Evolutionary conservation across 495 filamentous ascomycete species (phyloP), one percentile per base, ranked within the genome.

Genomic region (Poronia punctata): DNA sequence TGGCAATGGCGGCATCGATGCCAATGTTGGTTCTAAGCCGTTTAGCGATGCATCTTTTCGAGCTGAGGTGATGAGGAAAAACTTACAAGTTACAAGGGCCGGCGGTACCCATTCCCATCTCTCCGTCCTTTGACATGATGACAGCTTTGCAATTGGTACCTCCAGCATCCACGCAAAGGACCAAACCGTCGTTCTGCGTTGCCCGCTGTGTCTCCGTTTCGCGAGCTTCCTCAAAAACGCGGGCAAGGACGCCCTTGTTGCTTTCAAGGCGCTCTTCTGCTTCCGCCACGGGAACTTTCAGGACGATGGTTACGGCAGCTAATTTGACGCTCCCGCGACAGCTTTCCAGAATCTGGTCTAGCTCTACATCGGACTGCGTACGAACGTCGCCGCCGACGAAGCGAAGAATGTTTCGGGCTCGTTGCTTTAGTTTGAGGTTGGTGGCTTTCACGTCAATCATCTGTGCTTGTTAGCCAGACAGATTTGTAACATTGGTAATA

Each of bases 381-480:
- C 30, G 16, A 16, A 27, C 33, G 26, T 49, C 63, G 15, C 44
- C 46, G 5, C 18, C 27, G 11, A 64, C 35, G 6, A 46, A 35
- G 14, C 58, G 53, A 14, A 66, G 38, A 4, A 65, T 65, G 28
- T 65, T 65, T 5, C 58, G 52, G 5, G 61, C 57, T 32, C 63
- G 52, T 26, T 66, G 61, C 39, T 53, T 41, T 4, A 66, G 49
- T 35, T 66, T 66, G 26, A 58, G 23, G 40, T 66, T 66, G 7
- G 61, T 65, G 10, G 61, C 59, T 19, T 60, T 56, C 35, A 66
- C 29, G 38, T 66, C 63, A 6, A 66, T 57, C 61, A 65, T 66
- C 61, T 66, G 29, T 5, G 6, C 16, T 3, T 11, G 29, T 43
- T 30, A 43, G 37, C 53, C 35, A 53, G 37, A 22, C 3, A 30